Evolutionary conservation across 2,329 filamentous ascomycete species (phyloP).

Genomic region (Hypoxylon sp.): DNA sequence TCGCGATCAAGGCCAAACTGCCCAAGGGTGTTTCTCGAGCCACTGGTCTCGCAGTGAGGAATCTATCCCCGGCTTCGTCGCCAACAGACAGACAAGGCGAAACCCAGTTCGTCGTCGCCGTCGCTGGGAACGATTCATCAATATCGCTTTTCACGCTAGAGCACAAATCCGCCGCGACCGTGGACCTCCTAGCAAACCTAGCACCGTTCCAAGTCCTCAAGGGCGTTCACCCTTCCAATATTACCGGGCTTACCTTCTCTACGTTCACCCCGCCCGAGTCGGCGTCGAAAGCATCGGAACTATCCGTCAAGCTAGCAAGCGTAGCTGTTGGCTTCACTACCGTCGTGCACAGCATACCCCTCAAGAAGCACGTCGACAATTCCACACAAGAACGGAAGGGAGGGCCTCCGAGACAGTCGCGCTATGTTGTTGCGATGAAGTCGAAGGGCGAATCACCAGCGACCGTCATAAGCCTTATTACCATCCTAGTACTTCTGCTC

Average conservation of each 20-base stretch:
- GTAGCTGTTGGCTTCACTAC: constrained; percentile 84
- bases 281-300: constrained; percentile 61
- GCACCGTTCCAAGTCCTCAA: constrained; percentile 65
- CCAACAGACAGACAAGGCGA: constrained; percentile 66
- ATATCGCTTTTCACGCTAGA: constrained; percentile 83
- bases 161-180: constrained; percentile 62
- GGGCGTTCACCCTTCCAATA: constrained; percentile 66
- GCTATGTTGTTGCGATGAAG: constrained; percentile 76
- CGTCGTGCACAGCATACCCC: constrained; percentile 81
- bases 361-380: constrained; percentile 62
- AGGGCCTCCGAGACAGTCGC: constrained; percentile 62
- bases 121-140: constrained; percentile 82
- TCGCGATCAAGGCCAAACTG: constrained; percentile 67
- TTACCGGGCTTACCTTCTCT: constrained; percentile 70
- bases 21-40: constrained; percentile 78
- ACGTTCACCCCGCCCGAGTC: constrained; percentile 65
- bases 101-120: constrained; percentile 82
- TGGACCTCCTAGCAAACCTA: constrained; percentile 65
- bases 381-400: constrained; percentile 51
- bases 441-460: constrained; percentile 64
- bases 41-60: constrained; percentile 80
- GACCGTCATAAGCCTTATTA: constrained; percentile 65
- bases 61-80: constrained; percentile 69
- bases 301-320: constrained; percentile 81
- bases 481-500: constrained; percentile 69